Conservation (phyloP, 164 flowering plant species). For the Kingdonia uniflora region DNA sequence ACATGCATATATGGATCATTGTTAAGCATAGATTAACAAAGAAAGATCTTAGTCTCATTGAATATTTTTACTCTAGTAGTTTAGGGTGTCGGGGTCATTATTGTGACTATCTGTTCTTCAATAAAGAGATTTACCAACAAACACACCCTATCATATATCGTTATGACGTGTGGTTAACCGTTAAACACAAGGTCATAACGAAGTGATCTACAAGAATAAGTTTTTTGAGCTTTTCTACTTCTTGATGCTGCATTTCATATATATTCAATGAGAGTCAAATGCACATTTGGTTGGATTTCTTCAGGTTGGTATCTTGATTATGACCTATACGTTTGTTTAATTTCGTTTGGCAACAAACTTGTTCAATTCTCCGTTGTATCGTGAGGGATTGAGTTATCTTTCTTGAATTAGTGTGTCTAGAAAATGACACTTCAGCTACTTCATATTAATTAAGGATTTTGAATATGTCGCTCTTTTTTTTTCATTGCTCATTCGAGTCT, state of each 20-base stretch:
- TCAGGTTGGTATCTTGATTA: slow-evolving; percentile 9
- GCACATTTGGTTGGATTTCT: slow-evolving; percentile 6
- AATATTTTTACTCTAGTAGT: background rate
- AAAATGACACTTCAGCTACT: slow-evolving; percentile 22
- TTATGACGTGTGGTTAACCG: slow-evolving; percentile 22
- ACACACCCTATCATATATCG: background rate
- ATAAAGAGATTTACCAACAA: background rate
- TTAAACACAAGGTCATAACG: slow-evolving; percentile 14
- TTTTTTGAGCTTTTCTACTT: slow-evolving; percentile 2
- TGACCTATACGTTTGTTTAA: slow-evolving; percentile 5
- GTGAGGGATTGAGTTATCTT: slow-evolving; percentile 5
- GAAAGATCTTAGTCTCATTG: too few relatives aligned
- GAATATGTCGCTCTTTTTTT: too few relatives aligned
- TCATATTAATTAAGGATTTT: background rate
- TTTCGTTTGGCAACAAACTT: slow-evolving; percentile 7
- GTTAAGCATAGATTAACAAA: too few relatives aligned
- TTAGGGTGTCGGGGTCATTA: background rate
- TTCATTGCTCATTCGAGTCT: too few relatives aligned
- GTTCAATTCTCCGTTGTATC: slow-evolving; percentile 4
- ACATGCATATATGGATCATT: too few relatives aligned
- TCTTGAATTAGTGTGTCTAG: slow-evolving; percentile 11
- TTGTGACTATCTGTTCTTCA: background rate
- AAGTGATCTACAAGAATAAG: slow-evolving; percentile 23
- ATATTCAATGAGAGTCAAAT: slow-evolving; percentile 8
- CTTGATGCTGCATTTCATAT: background rate